Evolutionary conservation across 73 alveolate species (phyloP).

Genomic region (Durusdinium trenchii): DNA sequence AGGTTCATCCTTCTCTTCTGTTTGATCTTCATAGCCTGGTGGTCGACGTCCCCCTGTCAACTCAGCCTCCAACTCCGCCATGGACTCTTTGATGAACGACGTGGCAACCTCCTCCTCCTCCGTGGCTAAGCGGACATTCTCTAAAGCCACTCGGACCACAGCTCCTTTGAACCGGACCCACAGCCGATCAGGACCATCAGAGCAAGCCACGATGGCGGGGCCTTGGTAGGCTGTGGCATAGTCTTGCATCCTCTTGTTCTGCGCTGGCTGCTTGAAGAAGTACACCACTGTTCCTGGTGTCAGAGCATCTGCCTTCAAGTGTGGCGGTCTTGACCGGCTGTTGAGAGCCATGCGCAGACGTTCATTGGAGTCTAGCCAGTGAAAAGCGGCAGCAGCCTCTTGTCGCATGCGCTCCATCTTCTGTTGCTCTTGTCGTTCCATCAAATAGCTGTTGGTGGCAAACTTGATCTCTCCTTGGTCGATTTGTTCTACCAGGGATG

Average conservation of each 20-base stretch:
- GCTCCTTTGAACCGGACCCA: not conserved
- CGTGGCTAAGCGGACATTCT: not conserved
- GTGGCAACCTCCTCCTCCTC: not conserved
- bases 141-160: not conserved
- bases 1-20: not conserved
- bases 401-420: not conserved
- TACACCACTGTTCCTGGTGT: not conserved
- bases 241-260: not conserved
- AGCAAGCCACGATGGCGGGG: not conserved
- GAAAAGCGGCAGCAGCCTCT: not conserved
- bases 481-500: no score
- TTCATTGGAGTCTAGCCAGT: not conserved
- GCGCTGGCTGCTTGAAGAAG: constrained; percentile 8
- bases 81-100: not conserved
- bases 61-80: not conserved
- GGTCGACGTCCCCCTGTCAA: not conserved
- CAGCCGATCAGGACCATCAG: not conserved
- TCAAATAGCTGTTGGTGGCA: not conserved
- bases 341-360: not conserved
- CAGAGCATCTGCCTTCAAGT: not conserved
- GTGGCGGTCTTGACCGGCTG: not conserved
- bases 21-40: not conserved
- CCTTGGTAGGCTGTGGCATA: not conserved
- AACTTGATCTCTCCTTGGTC: no score
- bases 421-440: not conserved